Conservation (phyloP, 768 basidiomycete species). For the Sporobolomyces pararoseus region DNA sequence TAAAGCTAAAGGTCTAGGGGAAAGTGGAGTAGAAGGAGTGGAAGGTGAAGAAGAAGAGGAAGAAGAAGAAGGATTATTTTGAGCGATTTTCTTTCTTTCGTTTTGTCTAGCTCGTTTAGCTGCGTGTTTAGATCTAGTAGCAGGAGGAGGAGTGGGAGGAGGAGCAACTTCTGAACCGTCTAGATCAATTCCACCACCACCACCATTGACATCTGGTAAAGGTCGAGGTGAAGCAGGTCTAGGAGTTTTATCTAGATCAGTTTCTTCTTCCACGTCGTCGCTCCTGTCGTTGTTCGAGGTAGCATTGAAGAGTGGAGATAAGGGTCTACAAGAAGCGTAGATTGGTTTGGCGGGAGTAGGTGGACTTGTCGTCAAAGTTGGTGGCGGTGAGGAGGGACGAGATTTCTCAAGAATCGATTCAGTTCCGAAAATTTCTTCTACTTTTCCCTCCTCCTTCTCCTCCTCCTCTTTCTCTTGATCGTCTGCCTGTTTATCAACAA, state of each 20-base stretch:
- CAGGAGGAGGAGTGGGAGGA: neutral
- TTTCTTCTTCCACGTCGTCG: neutral
- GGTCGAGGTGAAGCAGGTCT: neutral
- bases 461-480: neutral
- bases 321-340: neutral
- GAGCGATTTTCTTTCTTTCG: neutral
- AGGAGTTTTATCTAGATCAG: conserved; percentile 12
- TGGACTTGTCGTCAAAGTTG: conserved; percentile 30
- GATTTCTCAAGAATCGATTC: neutral
- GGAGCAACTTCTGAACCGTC: neutral
- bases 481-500: neutral
- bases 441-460: neutral
- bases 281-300: neutral
- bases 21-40: too few relatives aligned
- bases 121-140: conserved; percentile 1
- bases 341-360: conserved; percentile 28
- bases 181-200: too few relatives aligned
- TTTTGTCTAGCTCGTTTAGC: conserved; percentile 17
- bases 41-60: too few relatives aligned
- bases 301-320: conserved; percentile 11
- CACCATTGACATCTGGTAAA: neutral
- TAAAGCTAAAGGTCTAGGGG: neutral
- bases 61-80: neutral
- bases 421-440: neutral
- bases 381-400: neutral